Evolutionary conservation across 805 yeast genomes (phyloP), one percentile per base, ranked within the genome.

Genomic region (Wickerhamiella sorbophila): DNA sequence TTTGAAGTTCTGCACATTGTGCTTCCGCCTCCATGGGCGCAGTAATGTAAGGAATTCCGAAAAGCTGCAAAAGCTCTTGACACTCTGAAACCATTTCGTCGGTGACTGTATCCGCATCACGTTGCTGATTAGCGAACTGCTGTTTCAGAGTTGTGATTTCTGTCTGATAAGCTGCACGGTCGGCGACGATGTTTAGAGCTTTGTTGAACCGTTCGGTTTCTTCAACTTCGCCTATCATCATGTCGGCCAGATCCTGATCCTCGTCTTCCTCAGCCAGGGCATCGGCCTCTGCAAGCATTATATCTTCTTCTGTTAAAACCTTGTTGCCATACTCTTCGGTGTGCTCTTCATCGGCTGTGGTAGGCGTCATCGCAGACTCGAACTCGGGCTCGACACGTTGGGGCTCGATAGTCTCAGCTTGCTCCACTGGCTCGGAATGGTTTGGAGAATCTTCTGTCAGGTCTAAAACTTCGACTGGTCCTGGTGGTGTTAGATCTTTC

Each of bases 1-100:
- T 55, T 32, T 75, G 59, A 5, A 91, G 61, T 49, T 79, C 83
- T 0, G 95, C 95, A 62, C 99, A 91, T 55, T 91, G 98, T 0
- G 98, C 97, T 62, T 91, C 99, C 1, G 98, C 98, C 61, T 91
- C 99, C 87, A 85, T 85, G 1, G 98, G 99, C 0, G 98, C 96
- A 0, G 94, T 83, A 8, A 91, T 71, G 50, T 75, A 91, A 0
- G 99, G 99, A 4, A 91, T 81, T 1, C 98, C 98, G 66, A 91
- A 91, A 41, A 88, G 62, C 22, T 80, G 72, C 6, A 91, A 64
- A 33, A 91, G 65, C 48, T 86, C 95, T 60, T 91, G 95, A 16
- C 94, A 91, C 55, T 91, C 97, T 31, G 69, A 67, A 19, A 88
- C 72, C 96, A 91, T 91, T 1, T 72, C 72, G 5, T 73, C 71